Evolutionary conservation across 2,329 filamentous ascomycete species (phyloP).

Genomic region (Beauveria australis): DNA sequence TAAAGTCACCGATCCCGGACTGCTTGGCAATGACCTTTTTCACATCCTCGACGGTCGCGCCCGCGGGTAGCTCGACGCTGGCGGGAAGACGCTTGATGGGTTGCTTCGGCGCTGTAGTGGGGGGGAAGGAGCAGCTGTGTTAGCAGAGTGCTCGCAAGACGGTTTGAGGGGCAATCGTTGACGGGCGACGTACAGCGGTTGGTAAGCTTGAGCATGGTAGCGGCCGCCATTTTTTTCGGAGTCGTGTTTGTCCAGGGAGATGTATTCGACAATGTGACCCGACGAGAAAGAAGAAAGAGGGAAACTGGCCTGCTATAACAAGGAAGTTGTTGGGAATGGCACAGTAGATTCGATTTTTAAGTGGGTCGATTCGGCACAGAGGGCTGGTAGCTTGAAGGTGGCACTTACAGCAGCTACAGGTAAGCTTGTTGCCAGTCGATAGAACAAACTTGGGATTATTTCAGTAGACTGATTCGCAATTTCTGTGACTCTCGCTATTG

Average conservation of each 20-base stretch:
- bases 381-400: not conserved
- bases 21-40: constrained; percentile 47
- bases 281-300: not conserved
- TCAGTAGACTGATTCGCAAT: too few species aligned
- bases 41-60: constrained; percentile 51
- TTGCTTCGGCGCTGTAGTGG: constrained; percentile 34
- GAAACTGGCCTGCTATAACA: not conserved
- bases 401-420: not conserved
- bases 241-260: not conserved
- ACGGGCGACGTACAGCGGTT: constrained; percentile 28
- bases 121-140: not conserved
- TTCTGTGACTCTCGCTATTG: not conserved
- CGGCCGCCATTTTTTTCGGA: constrained; percentile 21
- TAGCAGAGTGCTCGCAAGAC: not conserved
- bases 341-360: not conserved
- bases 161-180: not conserved
- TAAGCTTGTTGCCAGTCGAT: not conserved
- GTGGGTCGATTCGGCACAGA: not conserved
- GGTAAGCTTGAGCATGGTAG: constrained; percentile 34
- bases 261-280: not conserved
- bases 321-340: constrained; percentile 9
- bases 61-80: constrained; percentile 38
- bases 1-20: constrained; percentile 45
- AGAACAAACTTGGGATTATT: too few species aligned
- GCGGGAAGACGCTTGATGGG: constrained; percentile 47